These are phyloP conservation scores for Voacanga thouarsii DNA, from an alignment of 257 asterid species.

Conservation along the genomic window DNA sequence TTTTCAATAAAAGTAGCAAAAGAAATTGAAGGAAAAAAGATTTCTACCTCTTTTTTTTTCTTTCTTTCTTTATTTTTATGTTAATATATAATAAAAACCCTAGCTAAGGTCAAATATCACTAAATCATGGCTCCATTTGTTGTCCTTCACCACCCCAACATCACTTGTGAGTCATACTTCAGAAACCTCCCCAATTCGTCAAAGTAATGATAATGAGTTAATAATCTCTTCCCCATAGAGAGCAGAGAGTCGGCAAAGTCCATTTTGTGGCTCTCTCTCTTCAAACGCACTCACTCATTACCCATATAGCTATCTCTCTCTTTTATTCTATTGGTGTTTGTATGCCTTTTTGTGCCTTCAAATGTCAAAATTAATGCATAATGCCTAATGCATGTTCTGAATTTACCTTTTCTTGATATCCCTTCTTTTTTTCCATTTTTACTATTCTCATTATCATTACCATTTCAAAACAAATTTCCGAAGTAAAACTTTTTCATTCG, in stretches of 20 bases:
- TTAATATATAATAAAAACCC: background rate
- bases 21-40: background rate
- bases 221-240: slow-evolving; percentile 10
- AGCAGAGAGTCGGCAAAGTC: slow-evolving; percentile 24
- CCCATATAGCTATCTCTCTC: background rate
- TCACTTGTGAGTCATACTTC: slow-evolving; percentile 32
- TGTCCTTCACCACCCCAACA: slow-evolving; percentile 58
- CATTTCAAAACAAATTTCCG: too few relatives aligned
- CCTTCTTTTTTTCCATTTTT: background rate
- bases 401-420: background rate
- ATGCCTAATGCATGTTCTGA: background rate
- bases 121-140: slow-evolving; percentile 27
- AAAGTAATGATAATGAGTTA: slow-evolving; percentile 36
- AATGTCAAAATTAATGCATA: background rate
- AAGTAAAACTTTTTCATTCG: background rate
- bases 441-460: background rate
- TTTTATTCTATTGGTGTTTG: background rate
- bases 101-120: slow-evolving; percentile 29
- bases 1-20: background rate
- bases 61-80: background rate
- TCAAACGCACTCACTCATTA: background rate
- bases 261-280: slow-evolving; percentile 7
- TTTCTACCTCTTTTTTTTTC: too few relatives aligned
- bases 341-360: background rate
- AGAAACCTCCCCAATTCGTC: slow-evolving; percentile 32